Percentiles rank a stretch among this genome's conserved stretches.
These are phyloP conservation scores for Sarocladiaceae sp. DNA, from an alignment of 2,329 filamentous ascomycete genomes.

Conservation along the genomic window DNA sequence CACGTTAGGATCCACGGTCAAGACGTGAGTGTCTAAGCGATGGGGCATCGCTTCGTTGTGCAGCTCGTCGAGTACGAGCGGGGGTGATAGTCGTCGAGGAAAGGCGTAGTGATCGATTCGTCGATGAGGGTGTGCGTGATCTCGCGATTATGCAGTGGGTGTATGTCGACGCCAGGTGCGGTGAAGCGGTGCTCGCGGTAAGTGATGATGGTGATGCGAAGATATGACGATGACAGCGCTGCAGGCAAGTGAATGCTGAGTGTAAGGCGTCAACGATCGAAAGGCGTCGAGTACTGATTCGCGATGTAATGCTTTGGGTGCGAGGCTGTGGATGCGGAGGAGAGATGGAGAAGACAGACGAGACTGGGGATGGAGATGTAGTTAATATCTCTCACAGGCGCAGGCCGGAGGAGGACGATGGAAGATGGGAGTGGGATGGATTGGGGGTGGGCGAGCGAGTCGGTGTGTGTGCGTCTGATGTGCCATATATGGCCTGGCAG, in stretches of 20 bases:
- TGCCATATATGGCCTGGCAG: slow-evolving; percentile 7
- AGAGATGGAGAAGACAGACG: slow-evolving; percentile 7
- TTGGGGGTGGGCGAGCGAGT: slow-evolving; percentile 9
- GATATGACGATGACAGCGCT: slow-evolving; percentile 6
- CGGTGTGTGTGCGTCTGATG: slow-evolving; percentile 10
- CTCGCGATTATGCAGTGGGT: neutral
- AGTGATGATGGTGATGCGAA: neutral
- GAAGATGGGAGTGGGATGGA: slow-evolving; percentile 9
- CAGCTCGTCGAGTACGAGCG: slow-evolving; percentile 30
- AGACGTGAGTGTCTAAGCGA: slow-evolving; percentile 75
- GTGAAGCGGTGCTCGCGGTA: neutral
- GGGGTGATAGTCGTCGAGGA: slow-evolving; percentile 23
- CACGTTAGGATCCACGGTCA: slow-evolving; percentile 86
- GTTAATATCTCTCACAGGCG: slow-evolving; percentile 9
- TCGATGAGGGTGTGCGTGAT: neutral
- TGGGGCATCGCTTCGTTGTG: slow-evolving; percentile 65
- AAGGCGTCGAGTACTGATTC: neutral
- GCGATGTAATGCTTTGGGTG: slow-evolving; percentile 1
- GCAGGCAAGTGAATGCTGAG: slow-evolving; percentile 7
- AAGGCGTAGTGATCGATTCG: neutral
- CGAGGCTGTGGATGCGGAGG: slow-evolving; percentile 8
- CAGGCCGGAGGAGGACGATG: slow-evolving; percentile 9
- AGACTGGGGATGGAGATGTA: slow-evolving; percentile 10
- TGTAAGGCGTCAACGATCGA: neutral
- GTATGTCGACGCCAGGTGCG: slow-evolving; percentile 4